Evolutionary conservation across 495 filamentous ascomycete species (phyloP).

Genomic region (Amphirosellinia nigrospora): DNA sequence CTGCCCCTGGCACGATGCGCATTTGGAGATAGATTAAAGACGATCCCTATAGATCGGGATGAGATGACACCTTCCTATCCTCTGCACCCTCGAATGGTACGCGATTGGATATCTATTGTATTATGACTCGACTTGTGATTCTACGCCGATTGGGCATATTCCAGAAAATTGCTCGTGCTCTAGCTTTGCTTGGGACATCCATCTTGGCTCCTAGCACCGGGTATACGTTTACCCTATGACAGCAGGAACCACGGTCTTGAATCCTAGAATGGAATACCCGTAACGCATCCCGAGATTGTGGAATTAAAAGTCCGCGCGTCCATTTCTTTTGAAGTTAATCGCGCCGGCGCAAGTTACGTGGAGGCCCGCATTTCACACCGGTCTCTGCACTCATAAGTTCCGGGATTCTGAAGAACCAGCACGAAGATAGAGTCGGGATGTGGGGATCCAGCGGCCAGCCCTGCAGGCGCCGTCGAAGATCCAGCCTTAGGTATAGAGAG

Average conservation of each 20-base stretch:
- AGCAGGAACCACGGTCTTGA: background rate
- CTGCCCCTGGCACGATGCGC: background rate
- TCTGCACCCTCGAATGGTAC: background rate
- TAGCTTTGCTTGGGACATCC: background rate
- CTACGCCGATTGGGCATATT: background rate
- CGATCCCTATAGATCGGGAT: slow-evolving; percentile 6
- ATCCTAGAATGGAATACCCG: background rate
- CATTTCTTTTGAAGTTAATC: background rate
- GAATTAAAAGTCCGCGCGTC: background rate
- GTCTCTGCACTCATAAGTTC: background rate
- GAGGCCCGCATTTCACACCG: background rate
- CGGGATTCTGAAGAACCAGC: background rate
- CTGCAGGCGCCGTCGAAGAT: background rate
- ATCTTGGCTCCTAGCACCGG: background rate
- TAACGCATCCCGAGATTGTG: background rate
- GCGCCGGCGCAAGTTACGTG: background rate
- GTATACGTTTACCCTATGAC: slow-evolving; percentile 1
- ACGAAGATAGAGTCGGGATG: background rate
- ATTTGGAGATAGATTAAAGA: slow-evolving; percentile 20
- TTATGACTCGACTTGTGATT: background rate
- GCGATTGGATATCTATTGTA: background rate
- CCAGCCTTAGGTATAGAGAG: background rate
- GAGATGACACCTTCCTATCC: slow-evolving; percentile 1
- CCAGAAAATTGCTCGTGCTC: too few relatives aligned
- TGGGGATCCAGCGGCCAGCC: background rate